These are phyloP conservation scores for Diplotaxis tenuifolia DNA, from an alignment of 345 rosid genomes.

Conservation along the genomic window DNA sequence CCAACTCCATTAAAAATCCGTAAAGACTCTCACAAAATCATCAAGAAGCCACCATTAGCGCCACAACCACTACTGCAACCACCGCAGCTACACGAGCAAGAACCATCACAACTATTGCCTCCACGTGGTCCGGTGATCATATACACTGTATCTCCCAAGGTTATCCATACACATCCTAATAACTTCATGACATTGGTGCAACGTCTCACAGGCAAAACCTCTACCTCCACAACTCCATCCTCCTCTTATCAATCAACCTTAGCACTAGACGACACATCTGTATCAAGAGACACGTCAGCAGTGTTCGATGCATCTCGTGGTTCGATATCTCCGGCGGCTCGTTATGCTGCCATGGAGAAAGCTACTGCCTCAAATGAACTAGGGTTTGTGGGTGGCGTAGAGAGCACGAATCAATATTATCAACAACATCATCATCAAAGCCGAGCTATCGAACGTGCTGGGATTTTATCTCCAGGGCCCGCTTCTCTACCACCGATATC, in stretches of 20 bases:
- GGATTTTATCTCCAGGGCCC: conserved; percentile 79
- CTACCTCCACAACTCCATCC: conserved; percentile 33
- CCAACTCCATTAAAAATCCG: conserved; percentile 69
- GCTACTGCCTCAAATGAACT: conserved; percentile 35
- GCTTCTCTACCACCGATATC: conserved; percentile 60
- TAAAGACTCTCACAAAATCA: conserved; percentile 78
- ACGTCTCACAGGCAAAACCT: conserved; percentile 74
- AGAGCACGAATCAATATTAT: conserved; percentile 9
- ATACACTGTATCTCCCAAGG: conserved; percentile 82
- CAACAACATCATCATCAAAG: conserved; percentile 27
- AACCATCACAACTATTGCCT: conserved; percentile 29
- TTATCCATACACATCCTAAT: conserved; percentile 76
- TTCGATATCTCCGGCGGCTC: conserved; percentile 71
- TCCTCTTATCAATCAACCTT: conserved; percentile 19
- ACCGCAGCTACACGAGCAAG: conserved; percentile 20
- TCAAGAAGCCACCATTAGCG: conserved; percentile 58
- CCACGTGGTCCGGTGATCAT: conserved; percentile 68
- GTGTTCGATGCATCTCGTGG: conserved; percentile 33
- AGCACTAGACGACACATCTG: conserved; percentile 13
- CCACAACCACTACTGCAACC: conserved; percentile 40
- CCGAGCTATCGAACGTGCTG: conserved; percentile 44
- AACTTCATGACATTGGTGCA: conserved; percentile 90
- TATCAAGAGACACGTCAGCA: conserved; percentile 10
- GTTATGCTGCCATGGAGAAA: conserved; percentile 65
- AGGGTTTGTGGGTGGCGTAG: conserved; percentile 41